phyloP scores from a whole-genome alignment of 148 eudicot genomes.

The Nepenthes mirabilis region DNA sequence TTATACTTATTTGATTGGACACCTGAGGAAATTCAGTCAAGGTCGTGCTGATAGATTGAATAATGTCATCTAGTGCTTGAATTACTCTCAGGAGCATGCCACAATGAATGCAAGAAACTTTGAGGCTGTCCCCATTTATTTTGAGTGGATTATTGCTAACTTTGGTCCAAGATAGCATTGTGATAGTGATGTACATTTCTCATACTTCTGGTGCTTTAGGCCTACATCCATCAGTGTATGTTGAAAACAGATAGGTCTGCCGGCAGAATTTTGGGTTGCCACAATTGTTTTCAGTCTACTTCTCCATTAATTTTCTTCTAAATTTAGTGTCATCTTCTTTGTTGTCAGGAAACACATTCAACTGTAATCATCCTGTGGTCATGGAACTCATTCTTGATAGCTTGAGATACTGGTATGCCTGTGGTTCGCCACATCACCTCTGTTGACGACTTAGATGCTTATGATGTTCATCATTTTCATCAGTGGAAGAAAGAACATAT shows the following conservation, averaged over 20 bases:
- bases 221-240: neutral
- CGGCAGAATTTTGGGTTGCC: no score
- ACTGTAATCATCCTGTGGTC: slow-evolving; percentile 97
- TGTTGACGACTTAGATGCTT: neutral
- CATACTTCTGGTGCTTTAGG: neutral
- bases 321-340: slow-evolving; percentile 1
- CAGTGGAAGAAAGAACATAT: no score
- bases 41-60: no score
- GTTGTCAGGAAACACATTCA: slow-evolving; percentile 77
- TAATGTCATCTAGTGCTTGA: no score
- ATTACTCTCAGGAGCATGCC: no score
- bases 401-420: slow-evolving; percentile 82
- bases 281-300: neutral
- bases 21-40: no score
- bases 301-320: neutral
- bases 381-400: slow-evolving; percentile 97
- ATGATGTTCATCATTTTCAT: neutral
- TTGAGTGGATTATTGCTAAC: neutral
- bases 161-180: neutral
- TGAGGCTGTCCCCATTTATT: neutral
- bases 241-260: no score
- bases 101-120: no score
- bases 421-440: neutral
- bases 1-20: no score
- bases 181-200: neutral